Conservation (phyloP, 129 eudicot genomes). For the Helichrysum umbraculigerum region DNA sequence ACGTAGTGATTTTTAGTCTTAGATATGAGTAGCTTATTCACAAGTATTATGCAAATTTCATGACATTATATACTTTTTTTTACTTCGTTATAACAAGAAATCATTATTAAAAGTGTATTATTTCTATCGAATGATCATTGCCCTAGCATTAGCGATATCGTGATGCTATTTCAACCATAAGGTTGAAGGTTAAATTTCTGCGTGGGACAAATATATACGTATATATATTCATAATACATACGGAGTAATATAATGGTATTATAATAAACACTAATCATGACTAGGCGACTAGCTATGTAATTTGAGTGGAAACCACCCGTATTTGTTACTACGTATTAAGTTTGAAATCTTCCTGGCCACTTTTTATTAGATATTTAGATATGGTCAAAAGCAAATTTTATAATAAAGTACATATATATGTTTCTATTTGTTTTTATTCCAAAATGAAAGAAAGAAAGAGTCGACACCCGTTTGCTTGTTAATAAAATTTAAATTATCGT, state of each 20-base stretch:
- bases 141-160: too few relatives aligned
- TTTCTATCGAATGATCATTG: too few relatives aligned
- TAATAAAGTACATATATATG: not conserved
- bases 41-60: too few relatives aligned
- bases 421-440: not conserved
- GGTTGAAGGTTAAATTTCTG: too few relatives aligned
- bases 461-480: not conserved
- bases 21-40: too few relatives aligned
- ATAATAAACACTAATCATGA: conserved; percentile 27
- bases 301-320: conserved; percentile 29
- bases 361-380: not conserved
- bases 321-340: not conserved
- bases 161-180: too few relatives aligned
- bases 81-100: too few relatives aligned
- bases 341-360: not conserved
- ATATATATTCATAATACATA: too few relatives aligned
- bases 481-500: not conserved
- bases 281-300: conserved; percentile 17
- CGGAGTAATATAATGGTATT: not conserved
- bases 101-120: too few relatives aligned
- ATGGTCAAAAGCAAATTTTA: not conserved
- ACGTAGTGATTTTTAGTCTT: too few relatives aligned
- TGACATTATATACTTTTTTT: too few relatives aligned
- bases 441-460: not conserved
- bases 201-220: too few relatives aligned